These are phyloP conservation scores for Graphiopsis chlorocephala DNA, from an alignment of 2,329 filamentous ascomycete genomes.

Conservation along the genomic window DNA sequence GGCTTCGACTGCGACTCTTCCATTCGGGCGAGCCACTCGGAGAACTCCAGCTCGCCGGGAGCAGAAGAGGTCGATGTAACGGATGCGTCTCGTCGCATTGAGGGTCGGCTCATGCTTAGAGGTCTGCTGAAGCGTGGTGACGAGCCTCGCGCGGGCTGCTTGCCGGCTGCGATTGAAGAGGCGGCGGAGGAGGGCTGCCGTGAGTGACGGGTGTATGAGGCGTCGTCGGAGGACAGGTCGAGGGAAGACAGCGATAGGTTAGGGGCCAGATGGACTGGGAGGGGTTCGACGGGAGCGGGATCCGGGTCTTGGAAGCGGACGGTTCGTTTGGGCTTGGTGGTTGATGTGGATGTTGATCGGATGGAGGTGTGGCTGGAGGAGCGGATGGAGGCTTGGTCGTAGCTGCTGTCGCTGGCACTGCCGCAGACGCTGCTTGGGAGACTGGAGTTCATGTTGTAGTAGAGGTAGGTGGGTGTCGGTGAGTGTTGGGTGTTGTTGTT, in stretches of 20 bases:
- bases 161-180: constrained; percentile 1
- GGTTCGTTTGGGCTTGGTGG: constrained; percentile 12
- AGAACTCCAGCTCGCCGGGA: constrained; percentile 10
- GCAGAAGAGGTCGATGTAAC: neutral
- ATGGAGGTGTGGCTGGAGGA: constrained; percentile 9
- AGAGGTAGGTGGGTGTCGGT: neutral
- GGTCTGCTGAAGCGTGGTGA: constrained; percentile 10
- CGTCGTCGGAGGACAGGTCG: constrained; percentile 1
- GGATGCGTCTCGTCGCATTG: neutral
- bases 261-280: neutral
- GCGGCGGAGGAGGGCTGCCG: constrained; percentile 4
- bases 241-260: constrained; percentile 8
- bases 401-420: constrained; percentile 16
- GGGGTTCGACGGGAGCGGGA: neutral
- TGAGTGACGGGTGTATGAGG: constrained; percentile 1
- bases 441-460: constrained; percentile 6
- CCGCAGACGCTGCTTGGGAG: constrained; percentile 15
- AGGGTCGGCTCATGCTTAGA: neutral
- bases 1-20: neutral
- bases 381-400: constrained; percentile 11
- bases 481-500: neutral
- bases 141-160: neutral
- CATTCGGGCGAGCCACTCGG: constrained; percentile 11
- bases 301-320: constrained; percentile 14
- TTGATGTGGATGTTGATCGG: neutral